Conservation (phyloP, 176 grass and related monocot species). For the Oryza nivara region DNA sequence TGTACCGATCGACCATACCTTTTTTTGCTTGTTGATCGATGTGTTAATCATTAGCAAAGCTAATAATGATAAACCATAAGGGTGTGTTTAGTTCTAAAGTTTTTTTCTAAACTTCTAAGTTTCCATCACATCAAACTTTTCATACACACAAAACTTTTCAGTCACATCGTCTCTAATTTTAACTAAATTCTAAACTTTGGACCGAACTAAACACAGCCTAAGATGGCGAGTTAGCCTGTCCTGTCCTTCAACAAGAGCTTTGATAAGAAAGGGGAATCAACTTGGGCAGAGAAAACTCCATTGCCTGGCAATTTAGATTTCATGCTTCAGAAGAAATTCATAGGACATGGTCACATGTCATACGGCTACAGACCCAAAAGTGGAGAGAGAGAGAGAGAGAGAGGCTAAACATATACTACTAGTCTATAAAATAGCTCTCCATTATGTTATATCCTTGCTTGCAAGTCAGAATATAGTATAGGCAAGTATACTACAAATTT, state of each 20-base stretch:
- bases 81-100: too few species aligned
- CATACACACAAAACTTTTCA: too few species aligned
- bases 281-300: not conserved
- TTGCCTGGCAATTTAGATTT: not conserved
- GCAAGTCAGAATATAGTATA: constrained; percentile 20
- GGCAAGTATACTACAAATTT: not conserved
- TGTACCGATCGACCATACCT: not conserved
- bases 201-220: too few species aligned
- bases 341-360: not conserved
- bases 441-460: constrained; percentile 32
- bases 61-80: constrained; percentile 5
- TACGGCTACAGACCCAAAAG: not conserved
- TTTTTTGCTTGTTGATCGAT: not conserved
- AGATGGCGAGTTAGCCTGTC: constrained; percentile 24
- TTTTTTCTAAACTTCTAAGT: too few species aligned
- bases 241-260: not conserved
- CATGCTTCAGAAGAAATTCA: constrained; percentile 16
- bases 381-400: fast-evolving
- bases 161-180: too few species aligned
- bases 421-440: not conserved
- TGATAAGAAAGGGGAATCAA: constrained; percentile 15
- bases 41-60: constrained; percentile 15
- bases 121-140: too few species aligned
- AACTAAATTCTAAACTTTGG: too few species aligned
- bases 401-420: not conserved